A percentile compares a stretch with the other conserved stretches of the same genome.
Evolutionary conservation across 192 early-diverging fungal species (phyloP).

Genomic region (Linderina pennispora): DNA sequence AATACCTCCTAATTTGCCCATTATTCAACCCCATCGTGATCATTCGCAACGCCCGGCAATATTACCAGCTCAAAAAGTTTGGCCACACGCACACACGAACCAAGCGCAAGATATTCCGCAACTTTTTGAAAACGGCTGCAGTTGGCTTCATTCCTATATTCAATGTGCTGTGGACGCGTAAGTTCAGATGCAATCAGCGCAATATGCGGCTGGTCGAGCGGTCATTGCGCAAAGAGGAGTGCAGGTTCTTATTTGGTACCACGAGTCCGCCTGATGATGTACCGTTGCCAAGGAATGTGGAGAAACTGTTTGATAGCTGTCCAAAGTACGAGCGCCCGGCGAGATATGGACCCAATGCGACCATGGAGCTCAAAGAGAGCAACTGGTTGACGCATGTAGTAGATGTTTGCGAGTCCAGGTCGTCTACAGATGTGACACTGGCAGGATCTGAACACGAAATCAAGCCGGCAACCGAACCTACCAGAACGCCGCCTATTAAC

Average conservation of each 20-base stretch:
- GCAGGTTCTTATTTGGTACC: slow-evolving; percentile 3
- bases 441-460: too few relatives aligned
- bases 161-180: slow-evolving; percentile 29
- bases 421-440: too few relatives aligned
- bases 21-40: slow-evolving; percentile 36
- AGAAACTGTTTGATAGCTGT: slow-evolving; percentile 18
- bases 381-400: too few relatives aligned
- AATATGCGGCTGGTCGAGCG: slow-evolving; percentile 24
- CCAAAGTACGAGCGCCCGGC: slow-evolving; percentile 22
- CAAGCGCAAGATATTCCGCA: slow-evolving; percentile 12
- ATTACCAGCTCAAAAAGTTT: slow-evolving; percentile 10
- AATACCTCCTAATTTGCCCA: slow-evolving; percentile 32
- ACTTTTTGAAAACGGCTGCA: slow-evolving; percentile 18
- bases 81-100: slow-evolving; percentile 1
- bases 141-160: slow-evolving; percentile 28
- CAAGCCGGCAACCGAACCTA: too few relatives aligned
- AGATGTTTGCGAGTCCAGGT: too few relatives aligned
- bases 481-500: too few relatives aligned
- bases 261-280: background rate
- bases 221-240: slow-evolving; percentile 20
- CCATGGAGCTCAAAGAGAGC: too few relatives aligned
- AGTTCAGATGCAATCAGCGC: slow-evolving; percentile 38
- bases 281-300: slow-evolving; percentile 13
- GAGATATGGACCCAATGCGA: too few relatives aligned
- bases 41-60: slow-evolving; percentile 15